phyloP scores from a whole-genome alignment of 176 grass and related monocot genomes.

The Juncus effusus region DNA sequence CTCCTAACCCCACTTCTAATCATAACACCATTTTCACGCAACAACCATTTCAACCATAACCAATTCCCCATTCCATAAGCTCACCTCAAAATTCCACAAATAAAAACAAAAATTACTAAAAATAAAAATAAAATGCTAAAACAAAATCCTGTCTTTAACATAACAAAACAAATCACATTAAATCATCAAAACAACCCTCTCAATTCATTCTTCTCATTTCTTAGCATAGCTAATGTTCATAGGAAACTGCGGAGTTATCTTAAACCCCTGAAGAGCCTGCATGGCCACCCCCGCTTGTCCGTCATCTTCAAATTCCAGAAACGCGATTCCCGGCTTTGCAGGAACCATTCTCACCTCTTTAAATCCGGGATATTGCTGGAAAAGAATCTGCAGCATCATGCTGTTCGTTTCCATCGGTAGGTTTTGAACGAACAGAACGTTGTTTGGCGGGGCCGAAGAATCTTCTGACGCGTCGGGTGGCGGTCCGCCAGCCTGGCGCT shows the following conservation, averaged over 20 bases:
- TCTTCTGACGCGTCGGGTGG: neutral
- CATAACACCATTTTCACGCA: neutral
- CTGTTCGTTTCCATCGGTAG: conserved; percentile 68
- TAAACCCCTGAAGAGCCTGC: conserved; percentile 92
- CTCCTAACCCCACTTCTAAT: conserved; percentile 28
- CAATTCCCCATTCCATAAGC: neutral
- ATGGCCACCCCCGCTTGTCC: conserved; percentile 73
- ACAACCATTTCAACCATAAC: neutral
- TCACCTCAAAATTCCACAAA: conserved; percentile 2
- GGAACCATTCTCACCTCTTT: conserved; percentile 84
- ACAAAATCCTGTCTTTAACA: conserved; percentile 12
- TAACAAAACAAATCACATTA: neutral
- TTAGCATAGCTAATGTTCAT: conserved; percentile 84
- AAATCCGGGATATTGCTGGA: conserved; percentile 97
- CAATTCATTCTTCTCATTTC: conserved; percentile 36
- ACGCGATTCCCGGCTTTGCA: conserved; percentile 91
- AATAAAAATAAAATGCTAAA: conserved; percentile 10
- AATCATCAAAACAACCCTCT: conserved; percentile 22
- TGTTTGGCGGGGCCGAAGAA: conserved; percentile 65
- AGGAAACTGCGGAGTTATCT: conserved; percentile 84
- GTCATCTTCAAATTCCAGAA: conserved; percentile 85
- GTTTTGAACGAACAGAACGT: conserved; percentile 95
- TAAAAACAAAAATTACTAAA: neutral
- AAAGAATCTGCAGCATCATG: conserved; percentile 96
- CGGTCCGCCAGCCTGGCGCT: conserved; percentile 20